Base-by-base conservation (phyloP, 805 yeast genomes). In the Wickerhamomyces alni region DNA sequence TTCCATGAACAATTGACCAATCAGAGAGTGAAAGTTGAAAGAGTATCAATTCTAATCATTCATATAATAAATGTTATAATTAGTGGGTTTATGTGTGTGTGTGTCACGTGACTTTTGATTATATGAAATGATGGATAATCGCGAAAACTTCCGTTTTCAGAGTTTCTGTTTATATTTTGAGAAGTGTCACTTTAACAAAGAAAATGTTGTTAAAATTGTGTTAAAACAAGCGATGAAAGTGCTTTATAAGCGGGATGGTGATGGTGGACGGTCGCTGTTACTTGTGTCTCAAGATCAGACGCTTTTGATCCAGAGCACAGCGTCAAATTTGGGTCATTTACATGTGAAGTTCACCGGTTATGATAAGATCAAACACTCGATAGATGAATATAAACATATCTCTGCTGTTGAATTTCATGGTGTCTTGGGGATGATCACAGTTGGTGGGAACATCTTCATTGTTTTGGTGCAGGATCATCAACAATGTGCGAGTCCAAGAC, bases 401-500 rank as follows among this genome's bases (percentile, higher is more conserved):
- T 3, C 81, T 67, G 51, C 58, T 58, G 12, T n/a, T 43, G 52
- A 58, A 30, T 76, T 54, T 48, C 65, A 59, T 47, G 89, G 87
- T 1, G 69, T 83, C 28, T 55, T 82, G 21, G 94, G 94, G 1
- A 57, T 83, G 19, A 62, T 80, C 11, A 62, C 69, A 17, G 54
- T 80, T 13, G 77, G 80, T 48, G 74, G 74, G 3, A 63, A 69
- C 34, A 66, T 77, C 5, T 82, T 69, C 52, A 54, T 81, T 12
- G 80, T 80, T 2, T 71, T 83, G 33, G 70, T 84, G 22, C 74
- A 84, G 2, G 69, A 70, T 11, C 62, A 71, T 15, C 55, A 62
- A 3, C 74, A 72, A 38, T 77, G 79, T 7, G 91, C 84, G 0
- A 71, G 77, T 22, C 80, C 85, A 0, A 62, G 75, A 22, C 63